Evolutionary conservation across 495 filamentous ascomycete genomes (phyloP), one percentile per base, ranked within the genome.

Genomic region (Cercophora newfieldiana): DNA sequence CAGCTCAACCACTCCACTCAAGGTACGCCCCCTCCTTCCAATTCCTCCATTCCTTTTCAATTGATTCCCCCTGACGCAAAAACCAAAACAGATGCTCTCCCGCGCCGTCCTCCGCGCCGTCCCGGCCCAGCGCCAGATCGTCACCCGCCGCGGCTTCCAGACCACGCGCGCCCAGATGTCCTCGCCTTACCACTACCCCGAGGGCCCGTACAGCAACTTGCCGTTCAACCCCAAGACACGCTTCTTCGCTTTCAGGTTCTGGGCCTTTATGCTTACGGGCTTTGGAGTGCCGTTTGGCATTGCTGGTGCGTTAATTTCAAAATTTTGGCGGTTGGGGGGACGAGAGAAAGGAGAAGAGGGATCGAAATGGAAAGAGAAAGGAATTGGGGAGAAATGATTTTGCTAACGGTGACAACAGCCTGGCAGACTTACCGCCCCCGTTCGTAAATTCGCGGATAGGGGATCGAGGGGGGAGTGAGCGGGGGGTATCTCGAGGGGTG

Each of bases 101-200:
- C 86, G 90, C 80, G 83, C 90, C 72, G 90, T 86, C 77, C 77
- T 89, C 81, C 92, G 92, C 75, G 80, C 82, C 69, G 77, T 82
- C 69, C 87, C 87, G 84, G 26, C 59, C 50, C 37, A 44, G 37
- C 37, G 37, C 37, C 37, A 44, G 37, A 74, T 88, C 72, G 86
- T 93, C 80, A 87, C 89, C 85, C 92, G 94, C 82, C 94, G 95
- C 75, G 93, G 91, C 81, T 96, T 99, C 88, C 89, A 92, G 80
- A 88, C 92, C 76, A 96, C 94, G 77, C 90, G 91, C 69, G 81
- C 90, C 77, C 94, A 91, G 80, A 81, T 95, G 70, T 87, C 86
- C 65, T 95, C 92, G 74, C 93, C 93, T 28, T 96, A 96, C 86
- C 95, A 99, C 85, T 99, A 99, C 83, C 91, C 94, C 66, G 96